Percentiles rank a stretch among this genome's conserved stretches.
Evolutionary conservation across 2,329 filamentous ascomycete genomes (phyloP).

Genomic region (Dothideomycetes sp.): DNA sequence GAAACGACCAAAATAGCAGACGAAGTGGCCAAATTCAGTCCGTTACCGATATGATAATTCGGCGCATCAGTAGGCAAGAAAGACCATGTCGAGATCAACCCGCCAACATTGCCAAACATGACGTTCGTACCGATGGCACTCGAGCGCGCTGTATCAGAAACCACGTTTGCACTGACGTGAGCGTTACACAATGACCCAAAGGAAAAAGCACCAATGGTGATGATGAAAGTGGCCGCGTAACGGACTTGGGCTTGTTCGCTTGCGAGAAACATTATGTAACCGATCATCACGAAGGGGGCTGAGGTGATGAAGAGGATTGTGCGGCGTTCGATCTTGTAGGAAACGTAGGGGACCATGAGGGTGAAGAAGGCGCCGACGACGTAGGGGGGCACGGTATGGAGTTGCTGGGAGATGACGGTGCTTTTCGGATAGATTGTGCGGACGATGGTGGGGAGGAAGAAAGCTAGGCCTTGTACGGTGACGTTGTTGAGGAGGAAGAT

Average conservation of each 20-base stretch:
- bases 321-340: conserved; percentile 52
- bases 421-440: conserved; percentile 54
- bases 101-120: conserved; percentile 67
- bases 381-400: conserved; percentile 63
- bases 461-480: conserved; percentile 61
- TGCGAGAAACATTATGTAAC: conserved; percentile 63
- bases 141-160: conserved; percentile 60
- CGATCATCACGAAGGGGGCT: conserved; percentile 56
- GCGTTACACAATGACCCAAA: conserved; percentile 59
- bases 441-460: conserved; percentile 64
- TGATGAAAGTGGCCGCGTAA: conserved; percentile 63
- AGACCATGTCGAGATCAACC: conserved; percentile 29
- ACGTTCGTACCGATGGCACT: conserved; percentile 58
- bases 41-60: conserved; percentile 62
- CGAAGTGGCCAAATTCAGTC: conserved; percentile 57
- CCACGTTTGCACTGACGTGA: conserved; percentile 59
- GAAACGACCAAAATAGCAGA: conserved; percentile 46
- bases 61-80: conserved; percentile 56
- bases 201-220: conserved; percentile 54
- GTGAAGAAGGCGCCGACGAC: conserved; percentile 60
- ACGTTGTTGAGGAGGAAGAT: conserved; percentile 60
- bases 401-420: conserved; percentile 53
- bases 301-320: conserved; percentile 52
- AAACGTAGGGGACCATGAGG: conserved; percentile 50
- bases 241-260: conserved; percentile 43